Evolutionary conservation across 2,329 filamentous ascomycete genomes (phyloP).

Genomic region (Colletotrichum sp.): DNA sequence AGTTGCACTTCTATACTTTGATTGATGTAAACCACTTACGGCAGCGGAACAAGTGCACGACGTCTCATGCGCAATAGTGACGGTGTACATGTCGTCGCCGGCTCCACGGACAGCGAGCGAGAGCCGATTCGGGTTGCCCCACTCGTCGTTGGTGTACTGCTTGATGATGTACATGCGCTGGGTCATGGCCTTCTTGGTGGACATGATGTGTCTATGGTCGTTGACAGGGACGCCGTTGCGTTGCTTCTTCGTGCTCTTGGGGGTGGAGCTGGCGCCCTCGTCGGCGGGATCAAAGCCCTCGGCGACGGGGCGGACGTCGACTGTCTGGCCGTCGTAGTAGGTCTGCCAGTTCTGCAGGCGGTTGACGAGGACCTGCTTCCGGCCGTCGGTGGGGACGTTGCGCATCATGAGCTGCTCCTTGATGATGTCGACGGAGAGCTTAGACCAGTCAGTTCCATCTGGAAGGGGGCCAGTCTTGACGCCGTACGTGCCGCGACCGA

Average conservation of each 20-base stretch:
- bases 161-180: slow-evolving; percentile 12
- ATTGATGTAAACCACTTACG: background rate
- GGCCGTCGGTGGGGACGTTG: background rate
- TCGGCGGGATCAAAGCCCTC: background rate
- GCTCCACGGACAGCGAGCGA: background rate
- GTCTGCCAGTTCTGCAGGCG: slow-evolving; percentile 2
- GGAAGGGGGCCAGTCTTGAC: slow-evolving; percentile 11
- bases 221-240: background rate
- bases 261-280: background rate
- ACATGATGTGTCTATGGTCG: background rate
- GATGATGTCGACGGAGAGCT: slow-evolving; percentile 4
- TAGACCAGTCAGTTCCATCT: slow-evolving; percentile 10
- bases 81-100: background rate
- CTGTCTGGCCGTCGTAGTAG: background rate
- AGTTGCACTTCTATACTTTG: background rate
- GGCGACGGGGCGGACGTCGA: background rate
- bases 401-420: slow-evolving; percentile 16
- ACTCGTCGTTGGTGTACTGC: background rate
- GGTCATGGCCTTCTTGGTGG: background rate
- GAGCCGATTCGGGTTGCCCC: background rate
- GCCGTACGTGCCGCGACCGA: slow-evolving; percentile 7
- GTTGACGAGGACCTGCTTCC: slow-evolving; percentile 2
- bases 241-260: background rate
- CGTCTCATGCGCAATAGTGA: background rate
- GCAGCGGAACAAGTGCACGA: slow-evolving; percentile 3